Evolutionary conservation across 2,329 filamentous ascomycete species (phyloP).

Genomic region (Fusarium sp.): DNA sequence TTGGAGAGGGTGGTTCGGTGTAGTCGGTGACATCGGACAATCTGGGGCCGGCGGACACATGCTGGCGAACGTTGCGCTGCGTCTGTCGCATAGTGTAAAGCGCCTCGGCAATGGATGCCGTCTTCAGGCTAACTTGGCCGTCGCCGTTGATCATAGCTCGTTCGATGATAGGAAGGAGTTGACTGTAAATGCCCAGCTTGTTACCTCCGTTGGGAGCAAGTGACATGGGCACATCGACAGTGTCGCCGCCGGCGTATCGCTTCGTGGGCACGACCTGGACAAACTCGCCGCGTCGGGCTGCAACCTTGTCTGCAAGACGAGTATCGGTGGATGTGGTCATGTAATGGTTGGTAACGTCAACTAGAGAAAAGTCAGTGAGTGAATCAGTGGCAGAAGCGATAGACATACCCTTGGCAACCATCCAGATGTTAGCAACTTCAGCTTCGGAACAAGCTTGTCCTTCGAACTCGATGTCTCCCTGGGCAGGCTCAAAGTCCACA

Average conservation of each 20-base stretch:
- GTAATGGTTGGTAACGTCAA: constrained; percentile 41
- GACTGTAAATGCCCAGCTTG: constrained; percentile 39
- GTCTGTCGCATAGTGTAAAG: constrained; percentile 32
- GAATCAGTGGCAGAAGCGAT: too few species aligned
- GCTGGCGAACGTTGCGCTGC: constrained; percentile 37
- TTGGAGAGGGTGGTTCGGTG: constrained; percentile 43
- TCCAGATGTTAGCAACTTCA: constrained; percentile 17
- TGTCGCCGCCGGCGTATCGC: constrained; percentile 38
- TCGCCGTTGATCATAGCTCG: constrained; percentile 34
- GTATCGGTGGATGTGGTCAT: constrained; percentile 27
- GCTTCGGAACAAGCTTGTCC: constrained; percentile 21
- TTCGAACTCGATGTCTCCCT: constrained; percentile 3
- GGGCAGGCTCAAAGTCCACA: not conserved
- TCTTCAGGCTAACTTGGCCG: constrained; percentile 37
- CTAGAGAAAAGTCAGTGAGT: constrained; percentile 36
- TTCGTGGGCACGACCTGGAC: constrained; percentile 43
- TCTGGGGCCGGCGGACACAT: constrained; percentile 35
- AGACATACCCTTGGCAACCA: constrained; percentile 46
- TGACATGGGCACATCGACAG: constrained; percentile 2
- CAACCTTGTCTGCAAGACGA: constrained; percentile 17
- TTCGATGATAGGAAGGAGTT: constrained; percentile 40
- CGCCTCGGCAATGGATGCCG: constrained; percentile 43
- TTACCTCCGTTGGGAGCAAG: constrained; percentile 39
- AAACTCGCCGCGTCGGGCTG: constrained; percentile 11
- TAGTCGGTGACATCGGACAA: constrained; percentile 44